Evolutionary conservation across 202 grass and related monocot genomes (phyloP).

Genomic region (Dendrocalamus latiflorus): DNA sequence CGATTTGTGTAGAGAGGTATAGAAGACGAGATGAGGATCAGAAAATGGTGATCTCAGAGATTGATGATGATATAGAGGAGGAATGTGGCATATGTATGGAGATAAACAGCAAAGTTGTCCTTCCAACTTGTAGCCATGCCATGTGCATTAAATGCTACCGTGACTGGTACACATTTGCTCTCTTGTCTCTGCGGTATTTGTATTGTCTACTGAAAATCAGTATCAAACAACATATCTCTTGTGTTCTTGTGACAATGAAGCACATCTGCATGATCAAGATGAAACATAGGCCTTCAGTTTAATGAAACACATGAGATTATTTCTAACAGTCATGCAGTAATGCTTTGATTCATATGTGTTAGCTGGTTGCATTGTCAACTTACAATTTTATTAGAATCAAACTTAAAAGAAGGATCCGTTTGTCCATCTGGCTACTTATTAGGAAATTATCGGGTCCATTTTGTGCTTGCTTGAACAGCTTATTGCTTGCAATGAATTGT

Average conservation of each 20-base stretch:
- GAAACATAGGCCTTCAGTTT: neutral
- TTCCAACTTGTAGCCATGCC: conserved; percentile 84
- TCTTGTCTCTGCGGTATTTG: conserved; percentile 10
- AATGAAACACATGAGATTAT: neutral
- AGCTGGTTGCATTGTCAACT: neutral
- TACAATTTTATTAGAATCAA: neutral
- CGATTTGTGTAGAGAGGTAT: conserved; percentile 65
- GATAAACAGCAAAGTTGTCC: conserved; percentile 63
- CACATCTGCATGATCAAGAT: conserved; percentile 7
- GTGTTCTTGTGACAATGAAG: neutral
- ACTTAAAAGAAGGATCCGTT: neutral
- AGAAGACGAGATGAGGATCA: conserved; percentile 69
- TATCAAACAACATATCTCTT: neutral
- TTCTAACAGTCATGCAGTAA: neutral
- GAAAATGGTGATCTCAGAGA: conserved; percentile 60
- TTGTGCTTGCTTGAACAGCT: neutral
- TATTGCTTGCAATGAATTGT: too few species aligned
- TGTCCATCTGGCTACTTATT: conserved; percentile 1
- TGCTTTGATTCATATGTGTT: neutral
- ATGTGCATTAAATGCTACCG: conserved; percentile 93
- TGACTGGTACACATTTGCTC: conserved; percentile 63
- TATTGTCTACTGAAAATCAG: neutral
- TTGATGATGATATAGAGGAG: conserved; percentile 83
- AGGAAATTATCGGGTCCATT: neutral
- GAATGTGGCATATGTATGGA: conserved; percentile 99